phyloP scores from a whole-genome alignment of 208 protist species.

The Borovskyia barvae region DNA sequence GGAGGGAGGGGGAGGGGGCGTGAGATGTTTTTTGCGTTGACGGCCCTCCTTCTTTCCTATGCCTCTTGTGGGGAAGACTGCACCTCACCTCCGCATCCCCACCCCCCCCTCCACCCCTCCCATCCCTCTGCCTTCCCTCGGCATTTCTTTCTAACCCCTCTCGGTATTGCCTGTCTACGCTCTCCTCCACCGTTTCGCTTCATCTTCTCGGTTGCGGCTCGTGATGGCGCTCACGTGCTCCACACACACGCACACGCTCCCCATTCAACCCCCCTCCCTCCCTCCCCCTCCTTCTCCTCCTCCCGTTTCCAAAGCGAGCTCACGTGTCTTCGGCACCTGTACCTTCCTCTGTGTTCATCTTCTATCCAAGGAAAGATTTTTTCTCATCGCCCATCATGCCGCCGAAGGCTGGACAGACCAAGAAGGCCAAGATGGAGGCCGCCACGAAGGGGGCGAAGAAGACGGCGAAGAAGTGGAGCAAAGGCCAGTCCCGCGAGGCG shows the following conservation, averaged over 20 bases:
- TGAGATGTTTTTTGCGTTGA: too few relatives aligned
- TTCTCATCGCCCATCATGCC: slow-evolving; percentile 35
- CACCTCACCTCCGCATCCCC: too few relatives aligned
- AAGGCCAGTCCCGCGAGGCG: slow-evolving; percentile 86
- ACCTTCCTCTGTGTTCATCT: slow-evolving; percentile 2
- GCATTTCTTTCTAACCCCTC: not conserved
- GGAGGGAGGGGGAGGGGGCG: too few relatives aligned
- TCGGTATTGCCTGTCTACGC: slow-evolving; percentile 15
- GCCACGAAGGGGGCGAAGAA: slow-evolving; percentile 79
- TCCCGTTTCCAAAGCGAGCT: slow-evolving; percentile 20
- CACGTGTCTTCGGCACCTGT: slow-evolving; percentile 6
- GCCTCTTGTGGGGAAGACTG: too few relatives aligned
- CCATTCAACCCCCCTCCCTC: too few relatives aligned
- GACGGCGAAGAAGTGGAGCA: slow-evolving; percentile 93
- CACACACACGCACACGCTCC: too few relatives aligned
- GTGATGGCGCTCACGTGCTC: too few relatives aligned
- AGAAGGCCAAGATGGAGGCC: slow-evolving; percentile 75
- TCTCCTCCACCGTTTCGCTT: not conserved
- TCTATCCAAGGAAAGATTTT: slow-evolving; percentile 2
- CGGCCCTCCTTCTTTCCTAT: too few relatives aligned
- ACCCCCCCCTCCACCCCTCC: too few relatives aligned
- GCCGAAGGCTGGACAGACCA: slow-evolving; percentile 67
- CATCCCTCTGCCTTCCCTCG: slow-evolving; percentile 8
- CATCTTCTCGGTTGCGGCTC: too few relatives aligned
- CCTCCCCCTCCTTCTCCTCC: not conserved